Evolutionary conservation across 257 asterid species (phyloP).

Genomic region (Solanum boliviense): DNA sequence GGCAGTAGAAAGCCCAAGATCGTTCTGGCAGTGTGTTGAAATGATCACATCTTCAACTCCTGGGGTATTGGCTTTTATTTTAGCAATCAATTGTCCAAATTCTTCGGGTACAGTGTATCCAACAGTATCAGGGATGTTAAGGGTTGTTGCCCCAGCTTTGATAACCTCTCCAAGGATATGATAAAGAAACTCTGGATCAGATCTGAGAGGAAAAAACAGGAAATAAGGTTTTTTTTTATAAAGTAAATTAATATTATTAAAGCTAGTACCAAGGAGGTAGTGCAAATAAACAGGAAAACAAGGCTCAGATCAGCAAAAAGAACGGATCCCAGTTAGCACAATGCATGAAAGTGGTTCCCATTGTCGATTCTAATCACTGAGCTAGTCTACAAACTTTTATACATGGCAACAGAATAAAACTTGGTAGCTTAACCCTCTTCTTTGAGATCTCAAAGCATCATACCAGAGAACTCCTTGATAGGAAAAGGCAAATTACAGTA

Average conservation of each 20-base stretch:
- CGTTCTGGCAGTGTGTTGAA: conserved; percentile 95
- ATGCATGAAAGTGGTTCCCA: neutral
- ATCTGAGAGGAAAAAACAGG: conserved; percentile 35
- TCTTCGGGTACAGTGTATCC: conserved; percentile 73
- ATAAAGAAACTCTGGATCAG: conserved; percentile 75
- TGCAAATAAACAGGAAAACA: neutral
- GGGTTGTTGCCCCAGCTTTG: conserved; percentile 93
- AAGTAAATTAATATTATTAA: neutral
- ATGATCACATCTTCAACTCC: conserved; percentile 83
- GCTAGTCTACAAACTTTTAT: neutral
- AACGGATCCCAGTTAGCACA: neutral
- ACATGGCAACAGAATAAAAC: neutral
- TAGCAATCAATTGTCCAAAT: conserved; percentile 79
- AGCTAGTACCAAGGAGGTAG: neutral
- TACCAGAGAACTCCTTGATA: neutral
- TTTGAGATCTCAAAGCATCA: neutral
- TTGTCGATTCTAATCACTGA: neutral
- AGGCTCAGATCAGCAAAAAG: neutral
- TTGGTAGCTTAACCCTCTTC: neutral
- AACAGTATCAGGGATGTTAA: conserved; percentile 95
- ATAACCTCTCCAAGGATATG: conserved; percentile 87
- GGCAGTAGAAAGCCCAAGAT: conserved; percentile 93
- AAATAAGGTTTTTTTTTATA: neutral
- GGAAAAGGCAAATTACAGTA: neutral
- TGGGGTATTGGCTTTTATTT: conserved; percentile 74